Conservation (phyloP, 257 asterid genomes). For the Solanum lycopersicoides region DNA sequence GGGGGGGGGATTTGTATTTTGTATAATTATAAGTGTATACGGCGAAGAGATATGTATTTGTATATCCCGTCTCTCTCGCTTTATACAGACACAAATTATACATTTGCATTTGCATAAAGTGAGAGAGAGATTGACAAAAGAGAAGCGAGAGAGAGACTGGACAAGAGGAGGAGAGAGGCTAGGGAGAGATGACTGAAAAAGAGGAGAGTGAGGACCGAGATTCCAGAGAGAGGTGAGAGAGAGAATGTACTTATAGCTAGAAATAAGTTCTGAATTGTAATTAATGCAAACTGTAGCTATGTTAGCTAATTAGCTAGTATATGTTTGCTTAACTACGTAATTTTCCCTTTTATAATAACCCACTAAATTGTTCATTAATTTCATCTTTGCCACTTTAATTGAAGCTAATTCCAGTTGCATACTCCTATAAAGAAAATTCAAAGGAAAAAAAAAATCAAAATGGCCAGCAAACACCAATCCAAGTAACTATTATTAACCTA, state of each 20-base stretch:
- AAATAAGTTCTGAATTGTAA: too few species aligned
- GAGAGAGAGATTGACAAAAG: background rate
- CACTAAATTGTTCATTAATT: background rate
- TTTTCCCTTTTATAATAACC: background rate
- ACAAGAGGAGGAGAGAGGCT: background rate
- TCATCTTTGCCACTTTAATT: background rate
- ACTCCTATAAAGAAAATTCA: background rate
- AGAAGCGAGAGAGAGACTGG: background rate
- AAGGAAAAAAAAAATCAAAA: background rate
- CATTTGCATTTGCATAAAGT: background rate
- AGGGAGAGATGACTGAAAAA: too few species aligned
- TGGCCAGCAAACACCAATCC: background rate
- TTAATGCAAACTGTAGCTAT: too few species aligned
- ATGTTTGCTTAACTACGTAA: background rate
- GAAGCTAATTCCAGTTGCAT: background rate
- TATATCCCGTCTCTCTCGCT: background rate
- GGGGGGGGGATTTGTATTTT: too few species aligned
- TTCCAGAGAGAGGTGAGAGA: too few species aligned
- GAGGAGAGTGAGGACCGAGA: too few species aligned
- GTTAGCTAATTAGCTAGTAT: background rate
- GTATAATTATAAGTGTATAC: background rate
- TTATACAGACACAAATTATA: too few species aligned
- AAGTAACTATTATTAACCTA: background rate
- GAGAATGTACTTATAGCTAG: background rate
- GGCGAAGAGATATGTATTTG: too few species aligned